Evolutionary conservation across 306 rosid genomes (phyloP), one percentile per base, ranked within the genome.

Genomic region (Quercus rubra): DNA sequence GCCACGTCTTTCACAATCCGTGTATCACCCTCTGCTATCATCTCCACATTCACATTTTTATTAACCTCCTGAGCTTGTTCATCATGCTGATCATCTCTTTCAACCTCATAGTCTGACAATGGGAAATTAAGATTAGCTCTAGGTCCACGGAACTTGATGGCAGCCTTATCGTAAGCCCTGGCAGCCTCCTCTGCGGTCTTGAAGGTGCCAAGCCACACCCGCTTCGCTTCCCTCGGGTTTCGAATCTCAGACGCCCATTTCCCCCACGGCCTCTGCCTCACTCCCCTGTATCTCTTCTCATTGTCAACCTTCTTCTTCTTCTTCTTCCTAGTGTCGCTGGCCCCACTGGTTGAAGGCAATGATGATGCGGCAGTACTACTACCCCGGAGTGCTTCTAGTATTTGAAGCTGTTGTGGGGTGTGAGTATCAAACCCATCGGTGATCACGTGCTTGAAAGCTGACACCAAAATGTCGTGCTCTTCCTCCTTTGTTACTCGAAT

Each of bases 141-240:
- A 5, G 20, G 70, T 6, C 91, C 91, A 0, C 82, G 89, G 69
- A 83, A 88, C 75, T 85, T 81, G 12, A 90, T 62, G 66, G 94
- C 91, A 10, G 87, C 90, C 72, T 63, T 78, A 74, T 90, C 94
- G 73, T 90, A 88, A 6, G 92, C 92, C 69, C 88, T 82, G 3
- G 92, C 94, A 4, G 91, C 94, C 55, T 80, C n/a, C 86, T 88
- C 88, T 23, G 67, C 90, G 23, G 89, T 87, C 67, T 82, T 69
- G 70, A 90, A 90, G 0, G 94, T 88, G 33, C 91, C 88, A 1
- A 89, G 84, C 96, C 93, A 91, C 21, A 89, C 89, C 14, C 90
- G 79, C 0, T 69, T 43, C 0, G 89, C 88, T 4, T 76, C 61
- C 13, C 49, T 31, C 0, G 93, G 95, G 74, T 89, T 91, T 6